Conservation (phyloP, 768 basidiomycete species). For the Lentinula aciculospora region DNA sequence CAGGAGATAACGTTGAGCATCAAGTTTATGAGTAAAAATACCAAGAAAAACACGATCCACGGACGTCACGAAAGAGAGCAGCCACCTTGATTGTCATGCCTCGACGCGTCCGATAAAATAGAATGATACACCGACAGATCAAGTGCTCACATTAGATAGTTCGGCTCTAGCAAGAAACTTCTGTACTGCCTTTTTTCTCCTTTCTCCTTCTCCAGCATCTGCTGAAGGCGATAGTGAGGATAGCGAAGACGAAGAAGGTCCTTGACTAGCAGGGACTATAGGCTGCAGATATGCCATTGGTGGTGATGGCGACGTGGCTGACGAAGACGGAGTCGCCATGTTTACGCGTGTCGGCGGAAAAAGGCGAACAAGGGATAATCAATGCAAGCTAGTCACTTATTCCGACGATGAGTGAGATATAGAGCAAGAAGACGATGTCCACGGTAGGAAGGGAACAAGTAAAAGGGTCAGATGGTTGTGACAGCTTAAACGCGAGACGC, state of each 20-base stretch:
- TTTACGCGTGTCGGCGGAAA: slow-evolving; percentile 26
- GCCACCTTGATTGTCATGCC: neutral
- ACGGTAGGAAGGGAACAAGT: neutral
- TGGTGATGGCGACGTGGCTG: slow-evolving; percentile 79
- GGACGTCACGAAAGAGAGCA: neutral
- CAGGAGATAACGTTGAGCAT: slow-evolving; percentile 27
- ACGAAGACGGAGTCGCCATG: slow-evolving; percentile 80
- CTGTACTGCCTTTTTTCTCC: slow-evolving; percentile 62
- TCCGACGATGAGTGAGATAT: slow-evolving; percentile 19
- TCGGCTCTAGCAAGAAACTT: slow-evolving; percentile 78
- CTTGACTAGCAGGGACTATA: slow-evolving; percentile 13
- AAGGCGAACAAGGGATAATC: slow-evolving; percentile 10
- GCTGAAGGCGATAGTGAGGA: slow-evolving; percentile 27
- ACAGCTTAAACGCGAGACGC: neutral
- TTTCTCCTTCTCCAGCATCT: slow-evolving; percentile 47
- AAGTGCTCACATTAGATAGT: slow-evolving; percentile 65
- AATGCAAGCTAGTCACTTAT: slow-evolving; percentile 24
- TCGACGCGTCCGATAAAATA: slow-evolving; percentile 42
- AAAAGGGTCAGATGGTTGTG: slow-evolving; percentile 6
- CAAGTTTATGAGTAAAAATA: slow-evolving; percentile 17
- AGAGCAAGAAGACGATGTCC: neutral
- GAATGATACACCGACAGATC: slow-evolving; percentile 15
- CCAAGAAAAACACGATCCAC: neutral
- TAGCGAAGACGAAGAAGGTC: slow-evolving; percentile 12
- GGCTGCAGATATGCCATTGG: slow-evolving; percentile 50